phyloP scores from a whole-genome alignment of 1,284 basidiomycete genomes.

The Trichosporon inkin region DNA sequence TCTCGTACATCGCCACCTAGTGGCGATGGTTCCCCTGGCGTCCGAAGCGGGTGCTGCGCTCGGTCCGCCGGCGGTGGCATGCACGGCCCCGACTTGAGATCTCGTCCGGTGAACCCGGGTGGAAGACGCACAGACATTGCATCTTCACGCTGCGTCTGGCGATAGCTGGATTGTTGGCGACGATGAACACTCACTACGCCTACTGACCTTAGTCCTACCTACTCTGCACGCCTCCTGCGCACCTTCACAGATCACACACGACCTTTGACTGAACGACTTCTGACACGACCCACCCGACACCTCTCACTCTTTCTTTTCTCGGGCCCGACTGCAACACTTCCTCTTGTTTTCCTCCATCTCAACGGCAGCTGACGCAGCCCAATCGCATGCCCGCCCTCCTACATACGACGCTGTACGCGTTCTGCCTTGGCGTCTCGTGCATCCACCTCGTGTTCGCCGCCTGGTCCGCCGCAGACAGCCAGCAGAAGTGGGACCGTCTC shows the following conservation, averaged over 20 bases:
- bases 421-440: not conserved
- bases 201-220: not conserved
- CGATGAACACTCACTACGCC: not conserved
- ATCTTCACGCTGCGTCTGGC: not conserved
- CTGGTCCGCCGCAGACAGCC: not conserved
- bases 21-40: not conserved
- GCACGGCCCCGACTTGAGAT: too few species aligned
- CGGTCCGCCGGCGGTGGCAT: not conserved
- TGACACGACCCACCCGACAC: not conserved
- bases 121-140: not conserved
- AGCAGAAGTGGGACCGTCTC: not conserved
- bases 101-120: not conserved
- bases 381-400: not conserved
- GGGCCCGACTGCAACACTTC: too few species aligned
- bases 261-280: not conserved
- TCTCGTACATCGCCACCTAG: too few species aligned
- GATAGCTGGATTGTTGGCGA: not conserved
- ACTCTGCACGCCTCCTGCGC: not conserved
- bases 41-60: not conserved
- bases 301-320: not conserved
- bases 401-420: constrained; percentile 1
- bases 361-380: not conserved
- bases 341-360: too few species aligned
- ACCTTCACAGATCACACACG: not conserved
- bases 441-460: not conserved